Conservation (phyloP, 106 monocot species). For the Apostasia ramifera region DNA sequence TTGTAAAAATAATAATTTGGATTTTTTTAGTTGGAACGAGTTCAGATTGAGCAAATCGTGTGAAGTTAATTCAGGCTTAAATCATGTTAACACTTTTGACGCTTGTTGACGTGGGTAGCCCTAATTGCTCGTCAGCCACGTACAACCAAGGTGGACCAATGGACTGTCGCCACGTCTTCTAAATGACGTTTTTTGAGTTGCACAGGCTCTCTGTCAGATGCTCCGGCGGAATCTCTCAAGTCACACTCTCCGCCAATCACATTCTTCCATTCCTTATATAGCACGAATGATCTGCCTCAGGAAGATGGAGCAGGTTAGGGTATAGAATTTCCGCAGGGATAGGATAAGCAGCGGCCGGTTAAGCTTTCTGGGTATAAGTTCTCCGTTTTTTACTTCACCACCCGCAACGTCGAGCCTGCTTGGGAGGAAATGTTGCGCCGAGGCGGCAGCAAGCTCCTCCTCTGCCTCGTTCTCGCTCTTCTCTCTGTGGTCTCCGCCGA, state of each 20-base stretch:
- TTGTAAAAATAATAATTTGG: too few species aligned
- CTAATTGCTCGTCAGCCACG: not conserved
- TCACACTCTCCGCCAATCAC: not conserved
- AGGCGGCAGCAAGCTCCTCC: not conserved
- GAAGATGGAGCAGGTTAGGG: not conserved
- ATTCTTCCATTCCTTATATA: not conserved
- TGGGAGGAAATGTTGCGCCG: not conserved
- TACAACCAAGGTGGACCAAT: not conserved
- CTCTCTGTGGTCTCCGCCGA: constrained; percentile 12
- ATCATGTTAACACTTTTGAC: not conserved
- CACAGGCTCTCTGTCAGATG: not conserved
- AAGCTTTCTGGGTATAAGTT: not conserved
- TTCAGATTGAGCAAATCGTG: too few species aligned
- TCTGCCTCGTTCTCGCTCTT: not conserved
- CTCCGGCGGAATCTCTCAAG: not conserved
- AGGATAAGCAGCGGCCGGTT: not conserved
- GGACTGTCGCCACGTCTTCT: not conserved
- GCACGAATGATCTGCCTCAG: not conserved
- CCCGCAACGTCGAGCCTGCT: not conserved
- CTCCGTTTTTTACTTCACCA: too few species aligned
- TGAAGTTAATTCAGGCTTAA: too few species aligned
- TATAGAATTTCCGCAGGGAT: not conserved
- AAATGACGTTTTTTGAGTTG: not conserved
- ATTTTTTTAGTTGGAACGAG: too few species aligned
- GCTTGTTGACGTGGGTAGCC: not conserved